These are phyloP conservation scores for Helianthus tuberosus DNA, from an alignment of 129 eudicot genomes.

Conservation along the genomic window DNA sequence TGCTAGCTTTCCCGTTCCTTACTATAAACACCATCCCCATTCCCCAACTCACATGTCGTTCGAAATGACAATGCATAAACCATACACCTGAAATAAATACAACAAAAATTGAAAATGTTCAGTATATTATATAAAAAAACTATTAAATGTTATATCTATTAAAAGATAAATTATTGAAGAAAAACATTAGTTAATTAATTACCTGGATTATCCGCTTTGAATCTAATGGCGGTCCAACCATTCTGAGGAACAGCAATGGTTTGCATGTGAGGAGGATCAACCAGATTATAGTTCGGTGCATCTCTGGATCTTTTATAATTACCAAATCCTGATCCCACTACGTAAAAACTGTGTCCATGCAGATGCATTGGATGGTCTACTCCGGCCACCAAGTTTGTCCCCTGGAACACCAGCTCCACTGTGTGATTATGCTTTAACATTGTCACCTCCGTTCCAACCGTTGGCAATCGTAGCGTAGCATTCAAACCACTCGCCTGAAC, in stretches of 20 bases:
- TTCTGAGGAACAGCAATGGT: slow-evolving; percentile 64
- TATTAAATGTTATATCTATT: background rate
- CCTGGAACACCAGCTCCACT: slow-evolving; percentile 73
- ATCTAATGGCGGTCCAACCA: slow-evolving; percentile 79
- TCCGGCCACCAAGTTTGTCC: slow-evolving; percentile 47
- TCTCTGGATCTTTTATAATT: slow-evolving; percentile 45
- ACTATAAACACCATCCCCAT: slow-evolving; percentile 67
- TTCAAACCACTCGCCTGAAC: slow-evolving; percentile 16
- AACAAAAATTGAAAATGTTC: background rate
- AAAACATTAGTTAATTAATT: background rate
- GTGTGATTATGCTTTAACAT: slow-evolving; percentile 44
- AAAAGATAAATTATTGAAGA: no score
- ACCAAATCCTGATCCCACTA: slow-evolving; percentile 72
- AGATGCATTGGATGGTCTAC: slow-evolving; percentile 79
- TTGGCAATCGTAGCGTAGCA: slow-evolving; percentile 24
- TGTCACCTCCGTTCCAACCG: slow-evolving; percentile 34
- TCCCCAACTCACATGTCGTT: slow-evolving; percentile 72
- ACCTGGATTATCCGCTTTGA: slow-evolving; percentile 69
- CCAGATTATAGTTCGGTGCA: slow-evolving; percentile 50
- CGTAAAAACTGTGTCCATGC: slow-evolving; percentile 73
- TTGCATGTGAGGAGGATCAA: slow-evolving; percentile 63
- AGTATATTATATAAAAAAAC: background rate
- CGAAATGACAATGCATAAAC: slow-evolving; percentile 81
- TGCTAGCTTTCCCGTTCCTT: slow-evolving; percentile 37
- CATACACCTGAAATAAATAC: slow-evolving; percentile 55